A percentile compares a stretch with the other conserved stretches of the same genome.
These are phyloP conservation scores for Phlebopus sp. DNA, from an alignment of 1,284 basidiomycete species.

Conservation along the genomic window DNA sequence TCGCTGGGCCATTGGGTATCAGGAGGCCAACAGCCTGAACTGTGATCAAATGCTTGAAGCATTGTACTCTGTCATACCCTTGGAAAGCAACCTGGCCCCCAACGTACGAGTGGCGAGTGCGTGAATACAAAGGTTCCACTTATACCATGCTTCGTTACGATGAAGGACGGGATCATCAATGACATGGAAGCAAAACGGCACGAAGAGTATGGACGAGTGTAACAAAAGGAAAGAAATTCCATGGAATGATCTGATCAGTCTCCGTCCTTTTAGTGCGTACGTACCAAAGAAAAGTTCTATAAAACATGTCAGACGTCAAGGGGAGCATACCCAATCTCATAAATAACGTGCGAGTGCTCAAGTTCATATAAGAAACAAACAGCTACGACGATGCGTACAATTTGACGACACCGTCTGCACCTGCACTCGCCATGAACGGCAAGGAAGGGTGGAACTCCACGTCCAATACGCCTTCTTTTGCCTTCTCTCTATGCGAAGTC, in stretches of 20 bases:
- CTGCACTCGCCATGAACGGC: conserved; percentile 88
- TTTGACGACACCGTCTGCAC: conserved; percentile 93
- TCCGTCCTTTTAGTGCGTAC: conserved; percentile 27
- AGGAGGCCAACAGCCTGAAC: too few relatives aligned
- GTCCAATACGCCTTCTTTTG: conserved; percentile 86
- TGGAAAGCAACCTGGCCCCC: too few relatives aligned
- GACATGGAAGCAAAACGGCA: conserved; percentile 4
- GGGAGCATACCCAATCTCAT: conserved; percentile 14
- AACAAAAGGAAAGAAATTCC: conserved; percentile 7
- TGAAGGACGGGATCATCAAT: too few relatives aligned
- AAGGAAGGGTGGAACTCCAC: conserved; percentile 83
- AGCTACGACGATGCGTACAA: conserved; percentile 77
- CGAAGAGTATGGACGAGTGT: conserved; percentile 5
- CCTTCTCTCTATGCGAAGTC: conserved; percentile 83
- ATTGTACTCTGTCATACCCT: too few relatives aligned
- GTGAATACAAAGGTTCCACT: too few relatives aligned
- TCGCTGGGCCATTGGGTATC: too few relatives aligned
- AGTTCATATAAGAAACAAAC: not conserved
- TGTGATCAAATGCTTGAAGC: too few relatives aligned
- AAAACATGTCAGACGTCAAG: conserved; percentile 4
- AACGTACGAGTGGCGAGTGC: too few relatives aligned
- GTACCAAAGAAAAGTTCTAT: conserved; percentile 19
- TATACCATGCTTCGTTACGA: too few relatives aligned
- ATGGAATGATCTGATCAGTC: conserved; percentile 20
- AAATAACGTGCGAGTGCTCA: conserved; percentile 10